Evolutionary conservation across 768 basidiomycete species (phyloP), one percentile per base, ranked within the genome.

Genomic region (Tylopilus rubrobrunneus): DNA sequence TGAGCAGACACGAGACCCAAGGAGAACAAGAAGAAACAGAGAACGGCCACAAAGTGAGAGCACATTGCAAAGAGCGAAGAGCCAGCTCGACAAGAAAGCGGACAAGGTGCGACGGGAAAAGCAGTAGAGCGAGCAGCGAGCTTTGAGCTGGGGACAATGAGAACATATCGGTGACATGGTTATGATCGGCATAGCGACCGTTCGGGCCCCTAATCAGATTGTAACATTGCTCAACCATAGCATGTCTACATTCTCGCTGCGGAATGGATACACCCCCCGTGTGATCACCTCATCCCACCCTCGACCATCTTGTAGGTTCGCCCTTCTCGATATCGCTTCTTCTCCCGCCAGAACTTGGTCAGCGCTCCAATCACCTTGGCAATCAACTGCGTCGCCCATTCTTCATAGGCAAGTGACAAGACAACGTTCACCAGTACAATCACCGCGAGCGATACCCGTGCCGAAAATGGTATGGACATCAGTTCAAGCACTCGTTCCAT

Each of bases 231-330:
- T 19, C 5, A 25, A 5, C 3, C 25, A 31, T 31, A 31, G 31
- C 10, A 31, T 37, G 14, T 37, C 15, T 37, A 37, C 36, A 37
- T 15, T 31, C 34, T 34, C 34, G 11, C 34, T 34, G 33, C 12
- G 33, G 12, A 37, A 37, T 37, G 15, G 36, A 37, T 37, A n/a
- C 37, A 31, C 31, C 29, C 17, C 19, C 19, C 33, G 7, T 25
- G 28, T 37, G 14, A 37, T 62, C 64, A 68, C 48, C 71, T 70
- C 83, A 86, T 83, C 33, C 82, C 85, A 21, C 85, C 83, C 61
- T 92, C 90, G 2, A 98, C 84, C 9, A 80, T 76, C 72, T 94
- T 95, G 78, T 98, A 98, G 47, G 79, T 71, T 67, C 92, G 92
- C 5, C 86, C 87, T 14, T 83, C 83, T 44, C 75, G 74, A 45